These are phyloP conservation scores for Phytophthora sansomeana DNA, from an alignment of 352 stramenopile genomes.

Conservation along the genomic window DNA sequence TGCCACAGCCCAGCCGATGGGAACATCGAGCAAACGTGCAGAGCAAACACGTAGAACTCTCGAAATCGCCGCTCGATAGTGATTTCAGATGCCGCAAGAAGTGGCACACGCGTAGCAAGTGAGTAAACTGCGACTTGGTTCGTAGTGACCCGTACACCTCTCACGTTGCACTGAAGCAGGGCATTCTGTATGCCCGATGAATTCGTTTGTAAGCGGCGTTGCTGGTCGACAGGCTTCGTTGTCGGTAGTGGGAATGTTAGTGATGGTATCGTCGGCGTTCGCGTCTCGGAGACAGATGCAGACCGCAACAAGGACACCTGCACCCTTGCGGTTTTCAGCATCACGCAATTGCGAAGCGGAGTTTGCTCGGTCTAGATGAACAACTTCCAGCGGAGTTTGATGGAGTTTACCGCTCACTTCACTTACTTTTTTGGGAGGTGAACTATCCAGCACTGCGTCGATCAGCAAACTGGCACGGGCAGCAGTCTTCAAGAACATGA, in stretches of 20 bases:
- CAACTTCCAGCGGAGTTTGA: not conserved
- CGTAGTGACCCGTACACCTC: conserved; percentile 60
- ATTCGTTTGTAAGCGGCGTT: conserved; percentile 1
- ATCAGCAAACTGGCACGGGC: conserved; percentile 44
- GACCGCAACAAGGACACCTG: not conserved
- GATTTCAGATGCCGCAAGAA: conserved; percentile 21
- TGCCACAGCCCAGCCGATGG: conserved; percentile 63
- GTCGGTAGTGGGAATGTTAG: conserved; percentile 7
- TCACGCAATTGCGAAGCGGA: conserved; percentile 7
- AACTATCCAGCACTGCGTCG: conserved; percentile 48
- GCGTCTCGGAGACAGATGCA: conserved; percentile 32
- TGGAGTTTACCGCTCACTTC: conserved; percentile 1
- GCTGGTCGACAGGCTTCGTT: conserved; percentile 1
- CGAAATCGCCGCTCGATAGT: conserved; percentile 74
- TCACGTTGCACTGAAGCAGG: conserved; percentile 58
- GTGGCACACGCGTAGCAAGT: conserved; percentile 55
- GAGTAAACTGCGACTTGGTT: conserved; percentile 66
- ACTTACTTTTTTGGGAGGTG: conserved; percentile 3
- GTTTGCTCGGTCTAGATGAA: not conserved
- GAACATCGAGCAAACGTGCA: conserved; percentile 70
- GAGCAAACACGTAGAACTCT: conserved; percentile 81
- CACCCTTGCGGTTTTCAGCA: not conserved
- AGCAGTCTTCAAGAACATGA: conserved; percentile 32
- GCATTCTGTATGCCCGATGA: conserved; percentile 21
- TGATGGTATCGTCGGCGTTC: conserved; percentile 11